Evolutionary conservation across 257 asterid species (phyloP).

Genomic region (Verbascum thapsus): DNA sequence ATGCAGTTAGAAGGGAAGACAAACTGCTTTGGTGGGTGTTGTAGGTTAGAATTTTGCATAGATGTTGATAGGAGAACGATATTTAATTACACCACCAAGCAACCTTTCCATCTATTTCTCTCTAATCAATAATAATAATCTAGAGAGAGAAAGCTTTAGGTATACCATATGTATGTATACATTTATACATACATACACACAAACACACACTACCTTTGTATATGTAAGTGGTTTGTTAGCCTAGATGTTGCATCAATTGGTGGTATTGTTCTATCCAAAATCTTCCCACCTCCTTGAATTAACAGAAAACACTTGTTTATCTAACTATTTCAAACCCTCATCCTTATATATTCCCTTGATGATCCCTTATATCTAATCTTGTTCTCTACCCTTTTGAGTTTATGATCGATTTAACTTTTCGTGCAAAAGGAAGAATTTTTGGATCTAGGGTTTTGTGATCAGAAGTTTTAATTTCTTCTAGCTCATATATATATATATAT

Average conservation of each 20-base stretch:
- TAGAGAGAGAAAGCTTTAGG: constrained; percentile 13
- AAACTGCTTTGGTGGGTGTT: constrained; percentile 46
- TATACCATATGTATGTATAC: too few species aligned
- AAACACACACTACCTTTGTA: neutral
- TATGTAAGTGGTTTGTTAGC: constrained; percentile 52
- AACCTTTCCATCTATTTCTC: constrained; percentile 41
- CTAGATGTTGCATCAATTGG: constrained; percentile 80
- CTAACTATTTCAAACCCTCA: constrained; percentile 18
- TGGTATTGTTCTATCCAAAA: constrained; percentile 74
- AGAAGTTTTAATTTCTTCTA: constrained; percentile 4
- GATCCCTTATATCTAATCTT: neutral
- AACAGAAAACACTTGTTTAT: constrained; percentile 68
- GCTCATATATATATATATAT: neutral
- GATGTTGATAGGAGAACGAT: constrained; percentile 64
- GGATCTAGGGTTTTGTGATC: constrained; percentile 25
- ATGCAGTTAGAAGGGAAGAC: constrained; percentile 14
- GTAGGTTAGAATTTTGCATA: constrained; percentile 54
- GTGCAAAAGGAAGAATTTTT: neutral
- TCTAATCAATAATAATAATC: too few species aligned
- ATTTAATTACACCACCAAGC: constrained; percentile 52
- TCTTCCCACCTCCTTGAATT: constrained; percentile 59
- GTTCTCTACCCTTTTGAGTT: neutral
- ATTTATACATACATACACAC: neutral
- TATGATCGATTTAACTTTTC: neutral
- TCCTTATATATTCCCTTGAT: constrained; percentile 26